Percentiles rank a stretch among this genome's conserved stretches.
phyloP scores from a whole-genome alignment of 306 rosid species.

The Inga leiocalycina region DNA sequence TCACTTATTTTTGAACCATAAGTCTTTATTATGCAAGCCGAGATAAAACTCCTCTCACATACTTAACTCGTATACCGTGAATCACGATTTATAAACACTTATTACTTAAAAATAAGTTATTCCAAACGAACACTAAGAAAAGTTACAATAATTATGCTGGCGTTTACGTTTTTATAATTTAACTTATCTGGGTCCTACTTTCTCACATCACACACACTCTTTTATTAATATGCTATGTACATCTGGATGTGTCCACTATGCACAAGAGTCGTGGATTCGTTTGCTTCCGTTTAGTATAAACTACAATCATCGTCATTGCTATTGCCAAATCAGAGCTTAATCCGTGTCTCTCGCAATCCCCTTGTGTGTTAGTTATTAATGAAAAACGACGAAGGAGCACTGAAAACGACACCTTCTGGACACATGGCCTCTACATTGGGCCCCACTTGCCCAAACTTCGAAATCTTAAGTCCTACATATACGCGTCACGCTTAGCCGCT shows the following conservation, averaged over 20 bases:
- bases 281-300: not conserved
- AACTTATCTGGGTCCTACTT: not conserved
- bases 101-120: too few species aligned
- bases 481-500: constrained; percentile 2
- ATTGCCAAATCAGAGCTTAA: constrained; percentile 14
- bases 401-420: not conserved
- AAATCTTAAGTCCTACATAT: not conserved
- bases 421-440: constrained; percentile 27
- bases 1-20: rapidly evolving
- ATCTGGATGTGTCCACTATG: not conserved
- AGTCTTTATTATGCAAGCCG: too few species aligned
- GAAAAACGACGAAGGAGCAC: not conserved
- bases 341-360: constrained; percentile 10
- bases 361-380: not conserved
- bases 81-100: too few species aligned
- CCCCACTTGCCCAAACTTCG: not conserved
- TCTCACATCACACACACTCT: not conserved
- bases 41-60: too few species aligned
- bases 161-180: not conserved
- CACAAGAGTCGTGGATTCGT: constrained; percentile 26
- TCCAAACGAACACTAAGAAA: too few species aligned
- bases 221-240: not conserved
- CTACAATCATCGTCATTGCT: not conserved
- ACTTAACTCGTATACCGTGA: too few species aligned
- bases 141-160: not conserved